Conservation (phyloP, 1,284 basidiomycete species). For the Anthracocystis setariae region DNA sequence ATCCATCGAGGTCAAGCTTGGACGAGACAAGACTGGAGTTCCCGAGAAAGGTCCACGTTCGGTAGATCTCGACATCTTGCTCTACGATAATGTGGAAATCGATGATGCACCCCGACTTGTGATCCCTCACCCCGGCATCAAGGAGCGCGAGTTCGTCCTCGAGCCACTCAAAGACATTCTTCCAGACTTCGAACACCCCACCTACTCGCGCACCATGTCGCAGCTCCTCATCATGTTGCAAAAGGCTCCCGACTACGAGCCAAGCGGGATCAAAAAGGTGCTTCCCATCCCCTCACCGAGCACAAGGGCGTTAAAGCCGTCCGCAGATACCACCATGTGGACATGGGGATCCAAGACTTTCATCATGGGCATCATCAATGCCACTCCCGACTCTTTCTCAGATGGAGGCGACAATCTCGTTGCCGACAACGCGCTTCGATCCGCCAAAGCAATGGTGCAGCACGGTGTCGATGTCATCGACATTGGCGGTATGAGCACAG, state of each 20-base stretch:
- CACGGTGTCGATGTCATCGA: slow-evolving; percentile 80
- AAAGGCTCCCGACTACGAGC: slow-evolving; percentile 50
- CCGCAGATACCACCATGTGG: slow-evolving; percentile 40
- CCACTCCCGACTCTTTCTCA: slow-evolving; percentile 96
- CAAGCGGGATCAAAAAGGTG: slow-evolving; percentile 48
- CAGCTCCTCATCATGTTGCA: slow-evolving; percentile 59
- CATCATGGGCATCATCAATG: slow-evolving; percentile 93
- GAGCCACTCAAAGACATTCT: slow-evolving; percentile 79
- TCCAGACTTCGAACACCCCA: slow-evolving; percentile 64
- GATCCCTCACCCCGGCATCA: slow-evolving; percentile 83
- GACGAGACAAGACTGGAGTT: slow-evolving; percentile 79
- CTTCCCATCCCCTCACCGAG: slow-evolving; percentile 44
- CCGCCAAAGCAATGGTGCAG: slow-evolving; percentile 47
- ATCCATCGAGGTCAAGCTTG: slow-evolving; percentile 78
- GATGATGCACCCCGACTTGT: slow-evolving; percentile 78
- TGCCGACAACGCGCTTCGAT: slow-evolving; percentile 54
- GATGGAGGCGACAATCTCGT: slow-evolving; percentile 77
- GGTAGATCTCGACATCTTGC: slow-evolving; percentile 89
- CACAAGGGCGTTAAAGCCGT: slow-evolving; percentile 5
- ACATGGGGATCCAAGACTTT: slow-evolving; percentile 71
- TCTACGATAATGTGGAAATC: slow-evolving; percentile 77
- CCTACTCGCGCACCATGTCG: slow-evolving; percentile 51
- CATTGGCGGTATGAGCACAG: slow-evolving; percentile 85
- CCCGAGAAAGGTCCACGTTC: slow-evolving; percentile 84
- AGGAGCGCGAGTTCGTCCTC: slow-evolving; percentile 90